Evolutionary conservation across 2,329 filamentous ascomycete genomes (phyloP), one percentile per base, ranked within the genome.

Genomic region (Aspergillus sclerotialis): DNA sequence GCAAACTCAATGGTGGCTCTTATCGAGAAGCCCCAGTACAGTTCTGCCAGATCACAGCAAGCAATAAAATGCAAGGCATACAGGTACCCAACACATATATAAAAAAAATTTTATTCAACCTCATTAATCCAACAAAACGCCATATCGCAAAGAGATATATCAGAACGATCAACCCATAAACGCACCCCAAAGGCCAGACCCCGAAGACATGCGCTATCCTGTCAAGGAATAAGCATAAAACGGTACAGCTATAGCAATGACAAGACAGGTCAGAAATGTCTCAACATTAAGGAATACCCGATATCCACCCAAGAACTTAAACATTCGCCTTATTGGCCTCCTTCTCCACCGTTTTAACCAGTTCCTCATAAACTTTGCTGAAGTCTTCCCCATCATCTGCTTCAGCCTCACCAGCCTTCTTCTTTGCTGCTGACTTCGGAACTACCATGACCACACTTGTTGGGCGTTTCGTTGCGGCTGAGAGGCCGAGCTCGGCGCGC

Each of bases 371-470:
- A 5, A 68, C 65, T 53, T 75, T 70, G 40, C 58, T 63, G 51
- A 72, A 77, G 38, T 68, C 69, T 44, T 65, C 61, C 32, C 54
- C 50, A 30, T 69, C 66, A 25, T 64, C 60, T 13, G 60, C 67
- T 30, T 62, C 63, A 27, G 56, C 61, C 44, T 67, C 61, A 10
- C 19, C 19, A 6, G 19, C 19, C 53, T 65, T 67, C 53, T 70
- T 70, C 55, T 68, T 69, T 41, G 62, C 61, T 25, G 64, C 62
- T 17, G 68, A 64, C 50, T 72, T 72, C 30, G 67, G 65, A 33
- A 64, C 65, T 32, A 81, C 78, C 88, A 98, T 94, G 52, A 95
- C 87, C 36, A 98, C 92, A 61, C 84, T 93, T 23, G 92, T 98
- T 32, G 92, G 92, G 45, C 92, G 75, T 80, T 96, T 98, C 32